Percentiles rank a stretch among this genome's conserved stretches.
phyloP scores from a whole-genome alignment of 805 yeast species.

The Kluyveromyces dobzhanskii region DNA sequence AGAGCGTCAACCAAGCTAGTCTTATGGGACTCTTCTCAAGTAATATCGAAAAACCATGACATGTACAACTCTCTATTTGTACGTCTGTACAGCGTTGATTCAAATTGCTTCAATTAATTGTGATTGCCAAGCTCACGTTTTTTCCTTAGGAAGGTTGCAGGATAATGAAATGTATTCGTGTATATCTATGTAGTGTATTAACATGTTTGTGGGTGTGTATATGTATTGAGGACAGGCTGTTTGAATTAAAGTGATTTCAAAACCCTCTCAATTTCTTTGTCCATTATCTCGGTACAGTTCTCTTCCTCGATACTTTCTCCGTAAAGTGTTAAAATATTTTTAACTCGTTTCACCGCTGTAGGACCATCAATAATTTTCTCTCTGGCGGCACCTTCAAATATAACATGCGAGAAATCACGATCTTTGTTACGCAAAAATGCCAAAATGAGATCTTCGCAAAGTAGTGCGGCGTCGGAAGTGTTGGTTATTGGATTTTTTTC shows the following conservation, averaged over 20 bases:
- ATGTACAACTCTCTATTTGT: no score
- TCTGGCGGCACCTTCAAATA: constrained; percentile 39
- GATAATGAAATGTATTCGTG: background rate
- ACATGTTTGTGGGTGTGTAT: no score
- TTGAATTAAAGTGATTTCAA: background rate
- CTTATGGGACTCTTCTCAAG: constrained; percentile 2
- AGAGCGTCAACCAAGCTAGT: background rate
- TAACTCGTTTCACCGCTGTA: constrained; percentile 34
- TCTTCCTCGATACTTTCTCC: constrained; percentile 43
- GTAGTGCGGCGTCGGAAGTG: constrained; percentile 34
- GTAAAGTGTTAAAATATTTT: constrained; percentile 37
- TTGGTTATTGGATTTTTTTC: constrained; percentile 20
- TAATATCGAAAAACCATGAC: constrained; percentile 1
- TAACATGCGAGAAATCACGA: constrained; percentile 45
- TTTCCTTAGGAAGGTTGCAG: no score
- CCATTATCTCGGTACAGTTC: constrained; percentile 22
- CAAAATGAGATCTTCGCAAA: constrained; percentile 41
- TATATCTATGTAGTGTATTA: background rate
- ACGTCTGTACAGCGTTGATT: no score
- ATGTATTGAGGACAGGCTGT: background rate
- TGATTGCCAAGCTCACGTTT: no score
- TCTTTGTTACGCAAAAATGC: constrained; percentile 38
- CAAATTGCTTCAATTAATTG: no score
- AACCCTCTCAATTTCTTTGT: constrained; percentile 7
- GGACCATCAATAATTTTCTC: constrained; percentile 34